Evolutionary conservation across 2,329 filamentous ascomycete genomes (phyloP).

Genomic region (Aulographum hederae): DNA sequence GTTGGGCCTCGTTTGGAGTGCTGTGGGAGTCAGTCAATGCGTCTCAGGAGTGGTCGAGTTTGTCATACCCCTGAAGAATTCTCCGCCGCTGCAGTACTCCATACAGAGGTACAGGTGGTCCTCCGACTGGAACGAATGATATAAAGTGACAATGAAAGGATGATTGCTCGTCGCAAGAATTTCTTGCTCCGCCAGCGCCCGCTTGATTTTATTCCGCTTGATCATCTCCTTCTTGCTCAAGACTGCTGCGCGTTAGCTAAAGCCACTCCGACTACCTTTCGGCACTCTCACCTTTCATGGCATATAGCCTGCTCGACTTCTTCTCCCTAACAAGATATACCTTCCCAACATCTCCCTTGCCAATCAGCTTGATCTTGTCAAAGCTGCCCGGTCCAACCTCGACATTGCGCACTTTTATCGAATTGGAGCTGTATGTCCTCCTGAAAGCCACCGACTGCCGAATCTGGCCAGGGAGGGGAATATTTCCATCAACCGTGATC

Average conservation of each 20-base stretch:
- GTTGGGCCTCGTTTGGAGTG: slow-evolving; percentile 84
- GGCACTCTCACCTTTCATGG: slow-evolving; percentile 72
- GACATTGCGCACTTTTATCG: slow-evolving; percentile 94
- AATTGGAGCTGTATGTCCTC: slow-evolving; percentile 95
- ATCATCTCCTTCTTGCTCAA: slow-evolving; percentile 99
- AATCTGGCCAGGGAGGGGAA: slow-evolving; percentile 48
- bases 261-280: slow-evolving; percentile 1
- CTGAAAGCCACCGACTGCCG: slow-evolving; percentile 58
- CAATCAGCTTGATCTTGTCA: slow-evolving; percentile 98
- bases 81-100: slow-evolving; percentile 98
- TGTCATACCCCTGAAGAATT: slow-evolving; percentile 64
- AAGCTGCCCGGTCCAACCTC: slow-evolving; percentile 92
- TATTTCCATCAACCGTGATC: slow-evolving; percentile 27
- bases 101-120: slow-evolving; percentile 98
- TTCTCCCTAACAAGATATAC: slow-evolving; percentile 96
- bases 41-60: slow-evolving; percentile 2
- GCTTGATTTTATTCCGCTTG: slow-evolving; percentile 99
- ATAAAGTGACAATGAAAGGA: slow-evolving; percentile 94
- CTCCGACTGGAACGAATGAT: slow-evolving; percentile 98
- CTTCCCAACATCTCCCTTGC: slow-evolving; percentile 96
- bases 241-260: slow-evolving; percentile 36
- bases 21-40: slow-evolving; percentile 17
- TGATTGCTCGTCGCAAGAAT: slow-evolving; percentile 97
- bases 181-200: slow-evolving; percentile 90
- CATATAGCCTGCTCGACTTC: slow-evolving; percentile 87